Conservation (phyloP, 73 alveolate species). For the Paramecium sexaurelia region DNA sequence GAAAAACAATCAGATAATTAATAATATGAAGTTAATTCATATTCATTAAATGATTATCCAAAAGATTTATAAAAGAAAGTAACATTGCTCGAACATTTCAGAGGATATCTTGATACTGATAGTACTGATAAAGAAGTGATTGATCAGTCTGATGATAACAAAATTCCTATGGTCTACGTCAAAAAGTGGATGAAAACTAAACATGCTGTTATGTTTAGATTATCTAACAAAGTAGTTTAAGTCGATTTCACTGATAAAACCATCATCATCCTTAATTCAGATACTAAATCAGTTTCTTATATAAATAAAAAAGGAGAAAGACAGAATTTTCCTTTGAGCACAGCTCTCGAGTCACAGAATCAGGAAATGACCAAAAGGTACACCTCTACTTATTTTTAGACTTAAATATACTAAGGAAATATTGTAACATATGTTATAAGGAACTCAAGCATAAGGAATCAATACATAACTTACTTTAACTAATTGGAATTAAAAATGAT, state of each 20-base stretch:
- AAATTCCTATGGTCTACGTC: conserved; percentile 76
- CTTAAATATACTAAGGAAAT: conserved; percentile 95
- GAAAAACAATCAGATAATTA: conserved; percentile 31
- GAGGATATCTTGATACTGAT: conserved; percentile 83
- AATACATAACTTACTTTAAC: conserved; percentile 22
- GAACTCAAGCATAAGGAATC: conserved; percentile 21
- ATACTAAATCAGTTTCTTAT: conserved; percentile 91
- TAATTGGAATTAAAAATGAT: conserved; percentile 50
- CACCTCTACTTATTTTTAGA: conserved; percentile 48
- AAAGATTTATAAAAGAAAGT: conserved; percentile 90
- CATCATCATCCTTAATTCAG: conserved; percentile 89
- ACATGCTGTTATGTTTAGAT: conserved; percentile 97
- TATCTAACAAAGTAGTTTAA: conserved; percentile 95
- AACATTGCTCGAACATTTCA: conserved; percentile 90
- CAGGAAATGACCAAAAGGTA: conserved; percentile 92
- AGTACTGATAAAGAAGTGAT: conserved; percentile 52
- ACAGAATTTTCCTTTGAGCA: conserved; percentile 84
- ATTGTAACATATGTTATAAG: conserved; percentile 84
- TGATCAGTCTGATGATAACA: conserved; percentile 22
- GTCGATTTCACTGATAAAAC: conserved; percentile 98
- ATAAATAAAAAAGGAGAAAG: conserved; percentile 98
- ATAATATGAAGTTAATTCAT: conserved; percentile 55
- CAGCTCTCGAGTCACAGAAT: conserved; percentile 92
- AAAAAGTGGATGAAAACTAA: conserved; percentile 97
- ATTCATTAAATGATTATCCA: conserved; percentile 81